Evolutionary conservation across 2,329 filamentous ascomycete species (phyloP).

Genomic region (Penicillium sp.): DNA sequence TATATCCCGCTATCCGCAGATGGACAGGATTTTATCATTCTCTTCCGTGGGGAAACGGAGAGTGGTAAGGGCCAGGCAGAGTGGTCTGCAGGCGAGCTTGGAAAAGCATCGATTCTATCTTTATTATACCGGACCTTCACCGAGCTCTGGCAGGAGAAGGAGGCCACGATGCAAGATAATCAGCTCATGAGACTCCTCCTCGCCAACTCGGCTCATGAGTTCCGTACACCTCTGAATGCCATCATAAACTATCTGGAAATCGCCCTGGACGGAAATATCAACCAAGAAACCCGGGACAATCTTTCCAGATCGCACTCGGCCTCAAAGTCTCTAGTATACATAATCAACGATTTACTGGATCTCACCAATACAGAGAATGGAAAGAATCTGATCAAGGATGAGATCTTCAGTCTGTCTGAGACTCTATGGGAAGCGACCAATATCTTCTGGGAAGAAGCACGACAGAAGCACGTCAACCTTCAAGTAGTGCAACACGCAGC

Average conservation of each 20-base stretch:
- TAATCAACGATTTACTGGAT: constrained; percentile 87
- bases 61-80: constrained; percentile 59
- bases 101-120: constrained; percentile 82
- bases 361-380: constrained; percentile 85
- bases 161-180: constrained; percentile 76
- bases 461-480: constrained; percentile 71
- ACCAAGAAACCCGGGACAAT: constrained; percentile 80
- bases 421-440: constrained; percentile 75
- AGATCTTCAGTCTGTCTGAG: constrained; percentile 69
- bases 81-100: constrained; percentile 84
- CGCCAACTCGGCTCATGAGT: constrained; percentile 86
- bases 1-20: constrained; percentile 75
- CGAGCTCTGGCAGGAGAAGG: constrained; percentile 87
- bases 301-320: constrained; percentile 81
- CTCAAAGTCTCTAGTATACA: constrained; percentile 86
- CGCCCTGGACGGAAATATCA: constrained; percentile 74
- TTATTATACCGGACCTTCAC: constrained; percentile 86
- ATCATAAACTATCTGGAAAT: constrained; percentile 95
- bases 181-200: constrained; percentile 75
- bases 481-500: constrained; percentile 67
- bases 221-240: constrained; percentile 85
- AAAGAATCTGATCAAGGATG: constrained; percentile 73
- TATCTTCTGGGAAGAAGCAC: constrained; percentile 72
- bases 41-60: constrained; percentile 68
- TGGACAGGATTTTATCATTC: constrained; percentile 81